Base-by-base conservation (phyloP, 228 moss, liverwort and hornwort genomes). In the Sphagnum fallax region DNA sequence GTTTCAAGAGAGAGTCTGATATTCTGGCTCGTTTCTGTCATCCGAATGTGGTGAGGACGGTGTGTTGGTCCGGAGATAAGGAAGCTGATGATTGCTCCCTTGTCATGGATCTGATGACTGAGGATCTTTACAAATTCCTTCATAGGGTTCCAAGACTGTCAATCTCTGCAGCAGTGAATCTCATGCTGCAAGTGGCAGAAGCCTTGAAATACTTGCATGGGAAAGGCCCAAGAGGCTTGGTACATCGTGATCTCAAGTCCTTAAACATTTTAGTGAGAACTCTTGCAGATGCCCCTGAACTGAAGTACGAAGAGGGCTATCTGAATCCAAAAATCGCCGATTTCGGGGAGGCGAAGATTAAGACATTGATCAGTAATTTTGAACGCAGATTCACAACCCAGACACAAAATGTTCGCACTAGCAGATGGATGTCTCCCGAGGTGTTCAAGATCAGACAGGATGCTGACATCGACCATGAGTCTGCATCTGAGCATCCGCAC, bases 41-140 rank as follows among this genome's bases (percentile, higher is more conserved):
- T 10, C 79, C 75, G 1, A 48, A 72, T 47, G 4, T 79, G 4
- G 47, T 79, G 6, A 64, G 60, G 12, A 47, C 75, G 32, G 49
- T 79, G 4, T 72, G 66, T 52, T 69, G 75, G 53, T 51, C 48
- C 0, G 72, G 65, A 57, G 49, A 12, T 14, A 51, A 63, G 13
- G 5, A 16, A 18, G 6, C 50, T 52, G 5, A 58, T 14, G 4
- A 18, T n/a, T 0, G 51, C 3, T 47, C 60, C 0, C 16, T 68
- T 12, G 68, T 75, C 5, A 75, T 79, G 79, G 75, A 79, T 49
- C 75, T 65, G 11, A 75, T 79, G 79, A 0, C 66, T 47, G 63
- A 16, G 63, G 70, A 70, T 55, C 74, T 78, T 49, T 10, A 0
- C 16, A 48, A 57, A 1, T 11, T 70, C 1, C 16, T 73, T 0